Evolutionary conservation across 495 filamentous ascomycete species (phyloP), one percentile per base, ranked within the genome.

Genomic region (Penicillium ucsense): DNA sequence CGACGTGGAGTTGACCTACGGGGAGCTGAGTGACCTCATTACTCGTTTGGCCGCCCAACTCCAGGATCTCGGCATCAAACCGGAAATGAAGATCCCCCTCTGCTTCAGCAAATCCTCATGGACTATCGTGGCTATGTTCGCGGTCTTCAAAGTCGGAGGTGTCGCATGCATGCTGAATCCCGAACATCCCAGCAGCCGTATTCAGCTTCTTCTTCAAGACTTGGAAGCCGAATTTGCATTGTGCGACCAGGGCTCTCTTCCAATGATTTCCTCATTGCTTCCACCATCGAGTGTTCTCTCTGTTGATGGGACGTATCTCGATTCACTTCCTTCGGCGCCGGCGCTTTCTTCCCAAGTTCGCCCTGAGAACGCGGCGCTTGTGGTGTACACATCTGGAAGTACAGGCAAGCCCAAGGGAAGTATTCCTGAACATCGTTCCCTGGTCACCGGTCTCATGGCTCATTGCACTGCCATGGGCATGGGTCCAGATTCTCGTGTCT

Each of bases 341-440:
- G 31, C 37, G 10, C 9, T 33, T 20, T 7, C 37, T 8, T 5
- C 41, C 11, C 28, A 33, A 8, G 35, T 32, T n/a, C 35, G 41
- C 8, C 50, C 52, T 2, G 2, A 10, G 12, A 48, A 49, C 40
- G 49, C 42, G 4, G 39, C 41, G 29, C 63, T 32, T 36, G 46
- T 58, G 11, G 51, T 89, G 3, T 94, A 87, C 63, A 91, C 87
- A 0, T 88, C 83, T 3, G 87, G 87, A n/a, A 87, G 82, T 8
- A 90, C 86, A 0, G 87, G 87, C 5, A 81, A 75, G 2, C 86
- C 87, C 0, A 94, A 94, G 54, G 86, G 86, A 5, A 86, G 84
- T 47, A 70, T 84, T 36, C 74, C 90, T 34, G 86, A 80, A 3
- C 87, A 90, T 52, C 73, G 84, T 10, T 43, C 89, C 84, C 56